Evolutionary conservation across 2,329 filamentous ascomycete genomes (phyloP).

Genomic region (Fusarium torreyae): DNA sequence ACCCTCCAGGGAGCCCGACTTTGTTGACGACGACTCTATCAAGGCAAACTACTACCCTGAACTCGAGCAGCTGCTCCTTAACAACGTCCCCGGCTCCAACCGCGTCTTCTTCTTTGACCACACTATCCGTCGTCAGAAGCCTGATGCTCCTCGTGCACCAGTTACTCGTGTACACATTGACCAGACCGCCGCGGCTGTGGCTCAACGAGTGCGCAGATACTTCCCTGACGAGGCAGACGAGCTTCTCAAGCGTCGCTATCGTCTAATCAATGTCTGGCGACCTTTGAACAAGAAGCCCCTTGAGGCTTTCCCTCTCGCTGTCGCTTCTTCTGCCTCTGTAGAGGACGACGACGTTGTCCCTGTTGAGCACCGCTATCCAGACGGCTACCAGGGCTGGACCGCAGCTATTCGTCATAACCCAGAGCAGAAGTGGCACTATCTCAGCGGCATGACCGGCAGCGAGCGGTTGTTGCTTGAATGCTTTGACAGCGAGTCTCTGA

Average conservation of each 20-base stretch:
- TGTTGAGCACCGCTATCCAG: constrained; percentile 79
- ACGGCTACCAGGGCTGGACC: constrained; percentile 79
- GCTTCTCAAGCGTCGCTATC: constrained; percentile 78
- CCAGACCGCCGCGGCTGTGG: constrained; percentile 79
- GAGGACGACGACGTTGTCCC: constrained; percentile 75
- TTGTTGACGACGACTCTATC: constrained; percentile 79
- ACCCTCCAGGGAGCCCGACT: constrained; percentile 66
- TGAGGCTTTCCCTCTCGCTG: constrained; percentile 77
- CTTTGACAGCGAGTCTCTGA: constrained; percentile 76
- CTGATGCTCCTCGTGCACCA: constrained; percentile 74
- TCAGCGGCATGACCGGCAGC: constrained; percentile 81
- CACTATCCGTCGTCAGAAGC: constrained; percentile 80
- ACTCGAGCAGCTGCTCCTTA: constrained; percentile 79
- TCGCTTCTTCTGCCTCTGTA: constrained; percentile 76
- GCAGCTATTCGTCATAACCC: constrained; percentile 75
- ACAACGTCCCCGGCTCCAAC: constrained; percentile 75
- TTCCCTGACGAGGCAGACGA: constrained; percentile 76
- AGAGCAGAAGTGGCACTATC: constrained; percentile 82
- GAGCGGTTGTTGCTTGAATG: constrained; percentile 85
- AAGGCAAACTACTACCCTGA: constrained; percentile 85
- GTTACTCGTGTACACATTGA: constrained; percentile 86
- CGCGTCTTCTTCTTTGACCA: constrained; percentile 87
- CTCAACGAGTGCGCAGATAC: constrained; percentile 77
- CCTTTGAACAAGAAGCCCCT: constrained; percentile 72
- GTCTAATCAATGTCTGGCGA: constrained; percentile 92